These are phyloP conservation scores for Blastocystis sp. DNA, from an alignment of 352 stramenopile species.

Conservation along the genomic window DNA sequence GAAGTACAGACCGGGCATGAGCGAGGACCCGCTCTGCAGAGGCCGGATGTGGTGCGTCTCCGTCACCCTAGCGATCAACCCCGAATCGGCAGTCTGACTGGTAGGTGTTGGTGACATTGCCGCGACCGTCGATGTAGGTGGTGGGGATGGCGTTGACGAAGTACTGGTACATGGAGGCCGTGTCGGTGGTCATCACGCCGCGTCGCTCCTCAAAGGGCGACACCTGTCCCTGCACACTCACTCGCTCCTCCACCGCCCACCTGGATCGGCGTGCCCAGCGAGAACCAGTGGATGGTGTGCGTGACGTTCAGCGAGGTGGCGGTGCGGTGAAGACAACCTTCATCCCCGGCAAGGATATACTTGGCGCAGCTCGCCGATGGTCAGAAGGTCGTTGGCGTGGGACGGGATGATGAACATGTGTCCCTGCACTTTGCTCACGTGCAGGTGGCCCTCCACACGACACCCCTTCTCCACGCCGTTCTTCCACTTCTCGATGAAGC, in stretches of 20 bases:
- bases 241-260: neutral
- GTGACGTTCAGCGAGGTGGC: slow-evolving; percentile 41
- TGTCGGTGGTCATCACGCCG: slow-evolving; percentile 21
- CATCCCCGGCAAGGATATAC: neutral
- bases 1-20: slow-evolving; percentile 83
- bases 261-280: slow-evolving; percentile 22
- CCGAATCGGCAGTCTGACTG: neutral
- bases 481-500: slow-evolving; percentile 62
- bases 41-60: slow-evolving; percentile 63
- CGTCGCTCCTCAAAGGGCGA: slow-evolving; percentile 32
- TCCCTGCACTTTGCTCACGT: slow-evolving; percentile 50
- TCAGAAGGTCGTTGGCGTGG: slow-evolving; percentile 14
- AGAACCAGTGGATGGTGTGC: slow-evolving; percentile 50
- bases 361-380: neutral
- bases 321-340: too few species aligned
- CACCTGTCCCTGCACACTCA: slow-evolving; percentile 12
- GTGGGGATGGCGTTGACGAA: slow-evolving; percentile 82
- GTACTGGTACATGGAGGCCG: slow-evolving; percentile 76
- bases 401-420: slow-evolving; percentile 48
- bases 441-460: slow-evolving; percentile 37
- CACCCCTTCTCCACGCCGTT: slow-evolving; percentile 54
- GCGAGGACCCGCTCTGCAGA: slow-evolving; percentile 44
- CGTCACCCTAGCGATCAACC: slow-evolving; percentile 24
- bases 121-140: slow-evolving; percentile 72
- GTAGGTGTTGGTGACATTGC: slow-evolving; percentile 51